Base-by-base conservation (phyloP, 331 rosid species). In the Rhamnella rubrinervis region DNA sequence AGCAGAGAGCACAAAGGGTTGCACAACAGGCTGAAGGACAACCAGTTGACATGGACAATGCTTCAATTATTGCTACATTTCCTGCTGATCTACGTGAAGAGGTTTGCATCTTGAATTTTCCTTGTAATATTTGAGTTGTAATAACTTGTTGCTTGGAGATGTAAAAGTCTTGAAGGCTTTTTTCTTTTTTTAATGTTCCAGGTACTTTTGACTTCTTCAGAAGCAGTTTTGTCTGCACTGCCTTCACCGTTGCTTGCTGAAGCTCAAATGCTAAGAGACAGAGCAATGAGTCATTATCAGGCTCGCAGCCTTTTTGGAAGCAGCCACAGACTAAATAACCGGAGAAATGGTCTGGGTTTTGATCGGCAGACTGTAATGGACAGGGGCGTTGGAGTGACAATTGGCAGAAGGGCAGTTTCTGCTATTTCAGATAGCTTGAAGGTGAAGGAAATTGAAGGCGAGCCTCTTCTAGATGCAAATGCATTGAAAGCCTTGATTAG, bases 51-150 rank as follows among this genome's bases (percentile, higher is more conserved):
- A 91, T 95, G 99, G 97, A 95, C 67, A 95, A 91, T 75, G 97
- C 96, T 68, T 95, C 99, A 1, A 91, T 95, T 70, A 95, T 95
- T 85, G 97, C 99, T 65, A 91, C 99, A 49, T 87, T 95, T 77
- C 99, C 99, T 71, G 93, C 97, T 86, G 97, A 95, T 83, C 82
- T 95, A 83, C 97, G 99, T 59, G 96, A 95, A 87, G 97, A 95
- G 96, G 99, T 89, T 84, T 76, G 67, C 60, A 69, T 82, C 67
- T 77, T 61, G 64, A 62, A 70, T 59, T 75, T 21, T 53, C 68
- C 56, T 68, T 56, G 64, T 59, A 15, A 31, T 14, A 44, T 44
- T 11, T 44, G 49, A 44, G 49, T 44, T 44, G 49, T 44, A 44
- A 9, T 44, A 9, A 44, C 49, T 44, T 11, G 16, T 44, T 31